These are phyloP conservation scores for Sporothrix pallida DNA, from an alignment of 2,329 filamentous ascomycete species.

Conservation along the genomic window DNA sequence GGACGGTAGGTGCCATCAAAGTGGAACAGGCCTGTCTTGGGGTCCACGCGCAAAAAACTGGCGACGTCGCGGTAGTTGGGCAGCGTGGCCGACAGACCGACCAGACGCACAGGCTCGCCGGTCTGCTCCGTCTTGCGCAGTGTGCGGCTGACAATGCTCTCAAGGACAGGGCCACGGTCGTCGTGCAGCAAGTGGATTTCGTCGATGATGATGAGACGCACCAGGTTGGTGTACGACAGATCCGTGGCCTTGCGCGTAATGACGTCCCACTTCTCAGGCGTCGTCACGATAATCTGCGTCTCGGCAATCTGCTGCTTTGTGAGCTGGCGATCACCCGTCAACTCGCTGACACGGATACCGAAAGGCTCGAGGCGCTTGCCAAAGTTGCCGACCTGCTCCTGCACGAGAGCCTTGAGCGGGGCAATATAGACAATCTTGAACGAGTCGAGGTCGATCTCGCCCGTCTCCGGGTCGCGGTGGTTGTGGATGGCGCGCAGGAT, in stretches of 20 bases:
- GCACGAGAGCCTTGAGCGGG: constrained; percentile 91
- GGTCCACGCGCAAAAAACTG: constrained; percentile 90
- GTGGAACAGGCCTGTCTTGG: constrained; percentile 85
- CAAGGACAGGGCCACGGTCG: constrained; percentile 92
- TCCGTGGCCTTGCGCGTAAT: constrained; percentile 98
- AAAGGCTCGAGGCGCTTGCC: constrained; percentile 88
- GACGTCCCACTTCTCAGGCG: constrained; percentile 98
- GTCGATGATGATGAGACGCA: constrained; percentile 93
- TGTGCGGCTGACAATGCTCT: constrained; percentile 94
- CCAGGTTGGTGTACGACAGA: constrained; percentile 95
- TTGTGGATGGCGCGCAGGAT: constrained; percentile 97
- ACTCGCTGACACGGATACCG: constrained; percentile 89
- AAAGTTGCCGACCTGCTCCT: constrained; percentile 98
- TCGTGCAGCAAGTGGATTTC: constrained; percentile 98
- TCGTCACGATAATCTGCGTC: constrained; percentile 97
- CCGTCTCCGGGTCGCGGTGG: constrained; percentile 83
- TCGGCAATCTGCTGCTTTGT: constrained; percentile 98
- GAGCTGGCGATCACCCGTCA: constrained; percentile 96
- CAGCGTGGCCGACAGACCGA: constrained; percentile 91
- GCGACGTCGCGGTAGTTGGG: constrained; percentile 97
- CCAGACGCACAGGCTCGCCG: constrained; percentile 86
- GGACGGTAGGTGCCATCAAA: constrained; percentile 94
- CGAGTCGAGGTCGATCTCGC: constrained; percentile 92
- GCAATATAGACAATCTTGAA: constrained; percentile 99
- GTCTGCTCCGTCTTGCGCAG: constrained; percentile 94